Evolutionary conservation across 2,329 filamentous ascomycete species (phyloP), one percentile per base, ranked within the genome.

Genomic region (Trichoderma citrinoviride): DNA sequence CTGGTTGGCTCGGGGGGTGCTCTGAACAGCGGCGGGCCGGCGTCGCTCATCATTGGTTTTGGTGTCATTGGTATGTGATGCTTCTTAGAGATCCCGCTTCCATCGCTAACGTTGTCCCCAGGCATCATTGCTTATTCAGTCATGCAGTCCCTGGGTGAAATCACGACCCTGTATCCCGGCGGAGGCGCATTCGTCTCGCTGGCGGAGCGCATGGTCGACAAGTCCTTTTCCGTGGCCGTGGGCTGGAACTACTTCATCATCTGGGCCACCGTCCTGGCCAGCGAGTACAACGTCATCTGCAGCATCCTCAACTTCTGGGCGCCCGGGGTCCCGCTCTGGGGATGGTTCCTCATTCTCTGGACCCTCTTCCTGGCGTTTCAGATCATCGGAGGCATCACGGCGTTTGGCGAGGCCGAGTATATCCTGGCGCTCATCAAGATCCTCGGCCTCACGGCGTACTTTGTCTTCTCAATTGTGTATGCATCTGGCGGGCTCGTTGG

Each of bases 351-450:
- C 33, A 83, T 92, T n/a, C 87, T 92, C 69, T 92, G 90, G 87
- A 83, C 87, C n/a, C 77, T 86, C 0, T 90, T 93, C 68, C 80
- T 88, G 0, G 81, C 78, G 0, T 86, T 92, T 65, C 90, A 92
- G 71, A 81, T 92, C 40, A 79, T 92, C 1, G 89, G 89, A 1
- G 89, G 89, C 1, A 87, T 93, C 1, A 85, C 88, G 70, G 86
- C 88, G 3, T 93, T 92, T 73, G 90, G 90, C 15, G 90, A 93
- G 73, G 86, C 89, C 10, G 91, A 94, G 72, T 92, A 93, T 72
- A 93, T 90, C 89, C 84, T 93, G 64, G 88, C 90, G 0, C 81
- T 89, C 17, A 77, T 92, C 72, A 93, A 93, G 73, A 82, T 93
- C 5, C 73, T 87, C 3, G 88, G 89, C 1, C 78, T 93, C 1